Conservation (phyloP, 2,329 filamentous ascomycete genomes). For the Pleoardoris graminearum region DNA sequence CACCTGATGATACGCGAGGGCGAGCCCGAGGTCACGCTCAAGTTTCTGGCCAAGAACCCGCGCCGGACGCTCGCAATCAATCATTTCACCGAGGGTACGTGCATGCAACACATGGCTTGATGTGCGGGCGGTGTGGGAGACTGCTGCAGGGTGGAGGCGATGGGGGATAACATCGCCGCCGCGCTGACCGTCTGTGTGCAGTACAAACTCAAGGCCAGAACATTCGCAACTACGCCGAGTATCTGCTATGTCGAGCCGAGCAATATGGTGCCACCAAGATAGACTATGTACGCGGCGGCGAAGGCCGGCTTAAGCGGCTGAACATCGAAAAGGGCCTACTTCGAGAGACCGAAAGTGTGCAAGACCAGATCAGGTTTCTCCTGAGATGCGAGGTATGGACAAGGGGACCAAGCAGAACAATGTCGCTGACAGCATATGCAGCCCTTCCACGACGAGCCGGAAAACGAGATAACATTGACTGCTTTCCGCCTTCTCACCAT, state of each 20-base stretch:
- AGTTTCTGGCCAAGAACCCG: conserved; percentile 80
- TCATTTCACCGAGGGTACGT: conserved; percentile 86
- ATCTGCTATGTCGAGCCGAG: conserved; percentile 78
- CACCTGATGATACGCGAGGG: conserved; percentile 98
- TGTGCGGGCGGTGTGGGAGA: background rate
- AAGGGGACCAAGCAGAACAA: background rate
- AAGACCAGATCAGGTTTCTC: conserved; percentile 82
- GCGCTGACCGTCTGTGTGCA: conserved; percentile 53
- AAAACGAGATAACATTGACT: conserved; percentile 95
- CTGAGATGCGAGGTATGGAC: conserved; percentile 82
- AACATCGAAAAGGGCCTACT: conserved; percentile 90
- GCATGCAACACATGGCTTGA: background rate
- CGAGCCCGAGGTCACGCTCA: conserved; percentile 82
- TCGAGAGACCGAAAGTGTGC: conserved; percentile 87
- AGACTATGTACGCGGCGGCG: conserved; percentile 85
- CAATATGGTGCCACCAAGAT: conserved; percentile 82
- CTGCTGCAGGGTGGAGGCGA: too few relatives aligned
- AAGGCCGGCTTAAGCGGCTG: conserved; percentile 80
- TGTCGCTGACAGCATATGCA: conserved; percentile 43
- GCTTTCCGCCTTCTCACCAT: conserved; percentile 90
- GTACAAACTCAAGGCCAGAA: conserved; percentile 94
- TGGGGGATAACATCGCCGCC: too few relatives aligned
- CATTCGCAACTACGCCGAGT: conserved; percentile 87
- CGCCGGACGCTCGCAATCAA: conserved; percentile 79
- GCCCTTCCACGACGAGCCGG: conserved; percentile 84